Evolutionary conservation across 2,329 filamentous ascomycete species (phyloP).

Genomic region (Trematosphaeria pertusa): DNA sequence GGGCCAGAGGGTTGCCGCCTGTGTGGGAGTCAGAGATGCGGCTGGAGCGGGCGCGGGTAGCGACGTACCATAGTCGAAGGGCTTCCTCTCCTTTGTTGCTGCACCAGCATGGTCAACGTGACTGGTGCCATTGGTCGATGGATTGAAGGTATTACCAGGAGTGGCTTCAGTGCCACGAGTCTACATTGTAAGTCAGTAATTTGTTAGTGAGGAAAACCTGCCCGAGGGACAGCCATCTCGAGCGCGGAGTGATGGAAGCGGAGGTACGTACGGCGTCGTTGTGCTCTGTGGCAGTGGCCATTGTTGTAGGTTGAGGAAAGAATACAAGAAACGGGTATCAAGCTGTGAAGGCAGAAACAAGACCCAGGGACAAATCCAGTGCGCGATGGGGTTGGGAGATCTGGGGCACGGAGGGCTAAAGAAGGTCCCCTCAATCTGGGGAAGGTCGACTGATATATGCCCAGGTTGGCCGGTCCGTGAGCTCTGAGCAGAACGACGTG

Average conservation of each 20-base stretch:
- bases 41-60: background rate
- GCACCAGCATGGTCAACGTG: conserved; percentile 48
- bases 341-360: conserved; percentile 9
- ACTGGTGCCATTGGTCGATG: conserved; percentile 42
- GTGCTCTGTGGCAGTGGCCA: conserved; percentile 53
- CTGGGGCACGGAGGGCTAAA: conserved; percentile 29
- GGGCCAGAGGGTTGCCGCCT: conserved; percentile 60
- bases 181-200: conserved; percentile 1
- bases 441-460: conserved; percentile 42
- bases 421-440: conserved; percentile 29
- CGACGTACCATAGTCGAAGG: conserved; percentile 54
- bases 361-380: conserved; percentile 5
- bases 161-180: background rate
- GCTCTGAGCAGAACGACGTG: conserved; percentile 36
- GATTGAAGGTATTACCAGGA: too few relatives aligned
- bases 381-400: conserved; percentile 2
- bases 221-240: too few relatives aligned
- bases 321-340: conserved; percentile 15
- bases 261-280: conserved; percentile 36
- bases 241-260: background rate
- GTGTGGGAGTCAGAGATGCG: conserved; percentile 5
- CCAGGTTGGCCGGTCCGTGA: conserved; percentile 31
- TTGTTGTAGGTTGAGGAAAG: conserved; percentile 27
- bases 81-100: conserved; percentile 51
- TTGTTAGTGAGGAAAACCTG: too few relatives aligned